Base-by-base conservation (phyloP, 495 filamentous ascomycete species). In the Rhizodiscina lignyota region DNA sequence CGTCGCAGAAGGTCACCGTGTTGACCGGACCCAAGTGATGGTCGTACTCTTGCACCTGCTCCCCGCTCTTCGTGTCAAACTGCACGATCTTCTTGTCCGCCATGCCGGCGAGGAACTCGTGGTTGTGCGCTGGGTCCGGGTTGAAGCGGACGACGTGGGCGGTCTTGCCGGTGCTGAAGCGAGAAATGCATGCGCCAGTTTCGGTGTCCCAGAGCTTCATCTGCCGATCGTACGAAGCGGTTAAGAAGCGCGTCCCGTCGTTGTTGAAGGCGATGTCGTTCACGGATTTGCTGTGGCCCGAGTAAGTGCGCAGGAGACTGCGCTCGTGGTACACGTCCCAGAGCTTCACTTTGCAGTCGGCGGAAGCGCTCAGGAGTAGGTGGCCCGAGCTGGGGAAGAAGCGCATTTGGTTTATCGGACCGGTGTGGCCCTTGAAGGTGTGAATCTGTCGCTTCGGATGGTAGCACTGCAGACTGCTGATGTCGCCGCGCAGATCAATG, bases 201-300 rank as follows among this genome's bases (percentile, higher is more conserved):
- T 99, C 89, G 6, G 85, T 93, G 54, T 96, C 89, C 89, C 89
- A 99, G 34, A 96, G 67, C 59, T 94, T 93, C 57, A 96, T 93
- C 55, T 81, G 74, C 32, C 85, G 74, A 51, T 99, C 89, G 55
- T 86, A 94, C 30, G 79, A 83, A 15, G 78, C 81, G n/a, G 83
- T 83, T 28, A 96, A 63, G 67, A 99, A 94, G 37, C 74, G 74
- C 4, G 66, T 80, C n/a, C 89, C 89, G 19, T 66, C 62, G 0
- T 66, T 66, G 42, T 79, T 79, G 69, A 96, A 96, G 45, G 76
- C 78, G 42, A 91, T 74, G 54, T 94, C 91, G 2, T 83, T 83
- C 34, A 94, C 70, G 24, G 80, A 72, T 54, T 96, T 96, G 42
- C 68, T 74, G 58, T 99, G 89, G 26, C 91, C 89, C 19, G 70